These are phyloP conservation scores for Yamadazyma philogaea DNA, from an alignment of 805 yeast genomes.

Conservation along the genomic window DNA sequence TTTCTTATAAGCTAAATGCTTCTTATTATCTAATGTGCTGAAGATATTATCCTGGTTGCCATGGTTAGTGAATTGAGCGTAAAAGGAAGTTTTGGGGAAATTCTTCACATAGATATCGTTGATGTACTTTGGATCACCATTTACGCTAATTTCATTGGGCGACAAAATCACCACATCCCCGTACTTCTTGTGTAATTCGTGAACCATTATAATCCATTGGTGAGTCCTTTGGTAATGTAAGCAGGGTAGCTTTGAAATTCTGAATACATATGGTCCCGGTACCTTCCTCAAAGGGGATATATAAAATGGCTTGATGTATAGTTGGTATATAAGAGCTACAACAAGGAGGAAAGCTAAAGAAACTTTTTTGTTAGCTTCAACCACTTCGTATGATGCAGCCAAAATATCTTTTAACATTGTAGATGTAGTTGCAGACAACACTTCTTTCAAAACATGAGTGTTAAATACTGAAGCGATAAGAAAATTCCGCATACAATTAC, in stretches of 20 bases:
- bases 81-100: slow-evolving; percentile 56
- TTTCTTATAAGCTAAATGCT: slow-evolving; percentile 41
- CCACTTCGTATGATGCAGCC: not conserved
- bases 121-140: slow-evolving; percentile 46
- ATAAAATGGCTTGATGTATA: slow-evolving; percentile 44
- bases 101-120: slow-evolving; percentile 56
- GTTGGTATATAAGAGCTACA: slow-evolving; percentile 21
- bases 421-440: not conserved
- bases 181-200: slow-evolving; percentile 49
- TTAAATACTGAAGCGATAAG: not conserved
- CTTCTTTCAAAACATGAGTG: not conserved
- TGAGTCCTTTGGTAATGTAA: slow-evolving; percentile 44
- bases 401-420: slow-evolving; percentile 8
- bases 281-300: slow-evolving; percentile 48
- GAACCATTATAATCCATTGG: slow-evolving; percentile 39
- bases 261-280: slow-evolving; percentile 59
- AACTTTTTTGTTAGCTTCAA: slow-evolving; percentile 7
- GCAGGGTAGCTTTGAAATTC: slow-evolving; percentile 38
- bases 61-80: slow-evolving; percentile 57
- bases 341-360: not conserved
- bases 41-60: slow-evolving; percentile 55
- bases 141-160: slow-evolving; percentile 60
- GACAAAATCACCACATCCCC: slow-evolving; percentile 63
- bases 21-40: slow-evolving; percentile 47
- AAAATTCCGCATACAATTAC: not conserved